Percentiles rank a stretch among this genome's conserved stretches.
Evolutionary conservation across 1,139 yeast species (phyloP).

Genomic region (Eremothecium cymbalariae): DNA sequence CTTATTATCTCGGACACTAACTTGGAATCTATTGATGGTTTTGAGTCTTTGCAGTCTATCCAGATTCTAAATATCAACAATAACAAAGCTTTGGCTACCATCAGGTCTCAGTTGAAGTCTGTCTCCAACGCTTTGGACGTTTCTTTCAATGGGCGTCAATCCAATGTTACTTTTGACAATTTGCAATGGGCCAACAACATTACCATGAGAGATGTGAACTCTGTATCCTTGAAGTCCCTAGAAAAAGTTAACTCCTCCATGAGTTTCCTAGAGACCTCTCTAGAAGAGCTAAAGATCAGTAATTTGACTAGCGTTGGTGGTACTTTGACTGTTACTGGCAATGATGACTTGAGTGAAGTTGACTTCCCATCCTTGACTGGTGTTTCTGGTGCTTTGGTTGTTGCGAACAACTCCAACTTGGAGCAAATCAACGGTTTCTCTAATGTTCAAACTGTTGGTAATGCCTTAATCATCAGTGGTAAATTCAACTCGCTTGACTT

Average conservation of each 20-base stretch:
- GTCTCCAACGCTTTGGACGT: constrained; percentile 70
- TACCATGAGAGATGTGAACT: constrained; percentile 68
- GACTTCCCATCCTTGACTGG: constrained; percentile 62
- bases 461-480: constrained; percentile 80
- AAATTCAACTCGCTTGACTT: constrained; percentile 72
- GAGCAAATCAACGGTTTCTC: constrained; percentile 64
- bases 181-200: constrained; percentile 80
- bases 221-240: constrained; percentile 63
- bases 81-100: constrained; percentile 60
- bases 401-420: constrained; percentile 75
- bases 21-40: constrained; percentile 69
- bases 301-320: constrained; percentile 62
- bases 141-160: constrained; percentile 74
- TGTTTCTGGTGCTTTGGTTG: constrained; percentile 82
- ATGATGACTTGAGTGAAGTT: constrained; percentile 60
- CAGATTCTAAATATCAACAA: constrained; percentile 81
- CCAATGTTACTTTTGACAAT: constrained; percentile 58
- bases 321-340: constrained; percentile 66
- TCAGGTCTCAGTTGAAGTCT: constrained; percentile 63
- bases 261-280: constrained; percentile 59
- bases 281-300: constrained; percentile 51
- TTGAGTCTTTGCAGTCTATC: constrained; percentile 58
- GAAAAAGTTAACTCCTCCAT: constrained; percentile 68
- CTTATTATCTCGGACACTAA: constrained; percentile 82
- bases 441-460: constrained; percentile 64